Evolutionary conservation across 2,329 filamentous ascomycete species (phyloP).

Genomic region (Drechmeria coniospora): DNA sequence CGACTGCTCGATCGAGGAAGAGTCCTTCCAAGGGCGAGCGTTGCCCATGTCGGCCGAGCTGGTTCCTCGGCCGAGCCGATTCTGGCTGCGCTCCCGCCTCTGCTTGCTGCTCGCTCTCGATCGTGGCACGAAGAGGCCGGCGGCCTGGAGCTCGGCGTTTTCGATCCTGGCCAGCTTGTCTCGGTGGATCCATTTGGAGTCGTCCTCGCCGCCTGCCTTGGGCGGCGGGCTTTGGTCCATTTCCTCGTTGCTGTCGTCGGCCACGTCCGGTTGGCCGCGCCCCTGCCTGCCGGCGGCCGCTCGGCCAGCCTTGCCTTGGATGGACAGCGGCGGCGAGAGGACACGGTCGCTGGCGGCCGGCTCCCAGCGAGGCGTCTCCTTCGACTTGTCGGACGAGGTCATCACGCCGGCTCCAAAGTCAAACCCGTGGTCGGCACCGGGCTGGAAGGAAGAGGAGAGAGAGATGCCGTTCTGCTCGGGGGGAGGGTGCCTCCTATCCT

Average conservation of each 20-base stretch:
- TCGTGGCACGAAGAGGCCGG: slow-evolving; percentile 49
- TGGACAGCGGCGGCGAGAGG: slow-evolving; percentile 9
- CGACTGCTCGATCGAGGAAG: slow-evolving; percentile 22
- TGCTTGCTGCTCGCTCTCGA: slow-evolving; percentile 37
- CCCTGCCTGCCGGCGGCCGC: slow-evolving; percentile 5
- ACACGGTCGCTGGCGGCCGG: slow-evolving; percentile 9
- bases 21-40: slow-evolving; percentile 29
- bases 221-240: slow-evolving; percentile 12
- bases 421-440: slow-evolving; percentile 8
- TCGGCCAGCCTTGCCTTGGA: slow-evolving; percentile 10
- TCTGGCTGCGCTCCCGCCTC: slow-evolving; percentile 20
- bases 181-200: slow-evolving; percentile 71
- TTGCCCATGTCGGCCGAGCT: slow-evolving; percentile 15
- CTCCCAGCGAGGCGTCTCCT: slow-evolving; percentile 9
- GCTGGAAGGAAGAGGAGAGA: slow-evolving; percentile 7
- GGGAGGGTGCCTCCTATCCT: slow-evolving; percentile 7
- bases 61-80: slow-evolving; percentile 17
- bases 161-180: slow-evolving; percentile 75
- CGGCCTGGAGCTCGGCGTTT: slow-evolving; percentile 64
- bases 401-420: slow-evolving; percentile 18
- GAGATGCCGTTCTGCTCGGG: slow-evolving; percentile 12
- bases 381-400: slow-evolving; percentile 19
- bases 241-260: slow-evolving; percentile 12
- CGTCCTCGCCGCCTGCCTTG: slow-evolving; percentile 28
- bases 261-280: slow-evolving; percentile 8